Percentiles rank a stretch among this genome's conserved stretches.
phyloP scores from a whole-genome alignment of 306 rosid genomes.

The Medicago ruthenica region DNA sequence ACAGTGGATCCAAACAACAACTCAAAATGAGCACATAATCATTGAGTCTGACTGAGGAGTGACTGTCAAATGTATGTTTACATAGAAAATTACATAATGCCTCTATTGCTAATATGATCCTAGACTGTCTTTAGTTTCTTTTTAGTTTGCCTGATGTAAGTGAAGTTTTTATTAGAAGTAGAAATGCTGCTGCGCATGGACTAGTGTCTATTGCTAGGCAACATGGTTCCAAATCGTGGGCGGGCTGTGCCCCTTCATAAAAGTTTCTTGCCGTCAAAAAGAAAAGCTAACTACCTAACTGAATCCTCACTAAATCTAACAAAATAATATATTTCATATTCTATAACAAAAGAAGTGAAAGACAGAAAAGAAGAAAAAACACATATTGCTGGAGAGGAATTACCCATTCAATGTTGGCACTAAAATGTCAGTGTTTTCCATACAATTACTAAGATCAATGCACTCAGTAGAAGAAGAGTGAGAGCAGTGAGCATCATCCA shows the following conservation, averaged over 20 bases:
- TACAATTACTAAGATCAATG: constrained; percentile 77
- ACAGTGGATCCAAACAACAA: neutral
- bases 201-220: too few relatives aligned
- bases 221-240: too few relatives aligned
- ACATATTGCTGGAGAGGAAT: neutral
- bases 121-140: too few relatives aligned
- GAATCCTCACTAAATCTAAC: neutral
- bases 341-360: neutral
- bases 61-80: too few relatives aligned
- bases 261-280: too few relatives aligned
- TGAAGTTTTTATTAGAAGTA: too few relatives aligned
- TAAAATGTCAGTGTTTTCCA: constrained; percentile 74
- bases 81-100: too few relatives aligned
- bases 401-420: constrained; percentile 93
- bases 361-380: neutral
- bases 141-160: too few relatives aligned
- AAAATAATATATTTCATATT: neutral
- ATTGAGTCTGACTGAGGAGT: neutral
- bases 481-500: constrained; percentile 35
- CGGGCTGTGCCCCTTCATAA: too few relatives aligned
- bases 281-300: neutral
- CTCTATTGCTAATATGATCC: too few relatives aligned
- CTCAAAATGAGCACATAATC: neutral
- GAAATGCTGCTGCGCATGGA: too few relatives aligned
- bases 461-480: constrained; percentile 51